Conservation (phyloP, 257 asterid genomes). For the Henckelia pumila region DNA sequence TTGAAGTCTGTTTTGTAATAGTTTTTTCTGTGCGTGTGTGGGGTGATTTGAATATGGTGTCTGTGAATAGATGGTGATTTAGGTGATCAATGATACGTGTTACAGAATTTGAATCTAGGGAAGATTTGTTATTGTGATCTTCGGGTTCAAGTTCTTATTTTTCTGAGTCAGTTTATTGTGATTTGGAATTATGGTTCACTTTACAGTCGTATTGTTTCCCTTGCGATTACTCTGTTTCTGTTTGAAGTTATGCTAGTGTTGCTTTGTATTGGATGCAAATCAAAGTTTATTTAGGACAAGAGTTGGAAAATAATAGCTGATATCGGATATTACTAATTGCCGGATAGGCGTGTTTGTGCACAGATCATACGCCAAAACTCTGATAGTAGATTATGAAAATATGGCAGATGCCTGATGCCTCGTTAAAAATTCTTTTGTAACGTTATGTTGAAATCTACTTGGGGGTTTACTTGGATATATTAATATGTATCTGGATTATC, state of each 20-base stretch:
- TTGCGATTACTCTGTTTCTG: background rate
- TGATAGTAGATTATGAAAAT: background rate
- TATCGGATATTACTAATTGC: background rate
- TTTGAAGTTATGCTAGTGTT: background rate
- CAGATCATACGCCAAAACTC: background rate
- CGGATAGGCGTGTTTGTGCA: background rate
- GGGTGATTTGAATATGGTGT: slow-evolving; percentile 1
- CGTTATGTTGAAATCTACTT: background rate
- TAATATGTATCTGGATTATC: background rate
- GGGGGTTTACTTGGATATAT: background rate
- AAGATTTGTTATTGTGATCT: slow-evolving; percentile 6
- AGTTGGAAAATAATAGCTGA: background rate
- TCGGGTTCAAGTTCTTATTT: slow-evolving; percentile 13
- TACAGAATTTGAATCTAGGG: background rate
- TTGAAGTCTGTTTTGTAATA: background rate
- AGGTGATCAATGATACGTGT: slow-evolving; percentile 12
- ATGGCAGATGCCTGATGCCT: background rate
- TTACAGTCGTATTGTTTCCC: slow-evolving; percentile 1
- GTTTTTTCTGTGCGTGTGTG: background rate
- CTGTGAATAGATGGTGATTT: slow-evolving; percentile 1
- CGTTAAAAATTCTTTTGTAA: background rate
- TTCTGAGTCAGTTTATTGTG: background rate
- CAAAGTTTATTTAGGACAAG: background rate
- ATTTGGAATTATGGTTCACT: background rate
- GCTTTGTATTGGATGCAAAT: background rate